A percentile compares a stretch with the other conserved stretches of the same genome.
phyloP scores from a whole-genome alignment of 768 basidiomycete species.

The Fomitopsis serialis region DNA sequence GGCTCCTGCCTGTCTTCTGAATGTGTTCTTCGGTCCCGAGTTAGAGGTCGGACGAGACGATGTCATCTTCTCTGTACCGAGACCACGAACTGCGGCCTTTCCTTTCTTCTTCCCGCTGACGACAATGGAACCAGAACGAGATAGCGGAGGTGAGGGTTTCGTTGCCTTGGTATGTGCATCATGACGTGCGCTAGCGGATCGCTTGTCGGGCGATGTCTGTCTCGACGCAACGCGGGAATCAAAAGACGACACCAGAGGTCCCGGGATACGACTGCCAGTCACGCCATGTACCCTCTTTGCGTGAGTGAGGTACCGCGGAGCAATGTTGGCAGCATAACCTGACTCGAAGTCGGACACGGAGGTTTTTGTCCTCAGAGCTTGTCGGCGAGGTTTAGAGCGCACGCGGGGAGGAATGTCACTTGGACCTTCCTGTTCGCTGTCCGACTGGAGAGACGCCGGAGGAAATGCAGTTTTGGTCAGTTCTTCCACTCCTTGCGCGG shows the following conservation, averaged over 20 bases:
- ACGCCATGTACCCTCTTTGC: slow-evolving; percentile 40
- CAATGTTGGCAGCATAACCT: slow-evolving; percentile 90
- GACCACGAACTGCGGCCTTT: slow-evolving; percentile 26
- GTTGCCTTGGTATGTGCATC: slow-evolving; percentile 16
- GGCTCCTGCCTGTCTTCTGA: slow-evolving; percentile 47
- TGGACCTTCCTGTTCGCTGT: slow-evolving; percentile 69
- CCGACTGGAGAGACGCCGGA: slow-evolving; percentile 57
- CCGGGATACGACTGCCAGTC: slow-evolving; percentile 44
- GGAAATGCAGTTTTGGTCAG: slow-evolving; percentile 66
- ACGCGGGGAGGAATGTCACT: slow-evolving; percentile 27
- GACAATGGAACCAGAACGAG: slow-evolving; percentile 25
- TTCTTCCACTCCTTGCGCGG: slow-evolving; percentile 66
- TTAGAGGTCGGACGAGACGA: slow-evolving; percentile 34
- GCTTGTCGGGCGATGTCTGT: slow-evolving; percentile 72
- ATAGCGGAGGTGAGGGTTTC: slow-evolving; percentile 36
- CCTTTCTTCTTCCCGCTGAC: slow-evolving; percentile 31
- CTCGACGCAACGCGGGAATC: slow-evolving; percentile 63
- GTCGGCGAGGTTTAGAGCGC: slow-evolving; percentile 48
- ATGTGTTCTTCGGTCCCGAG: slow-evolving; percentile 41
- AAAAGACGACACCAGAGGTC: slow-evolving; percentile 38
- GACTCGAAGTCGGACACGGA: slow-evolving; percentile 86
- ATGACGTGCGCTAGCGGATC: slow-evolving; percentile 20
- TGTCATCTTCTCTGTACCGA: slow-evolving; percentile 32
- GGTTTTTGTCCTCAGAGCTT: slow-evolving; percentile 43
- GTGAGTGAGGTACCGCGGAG: slow-evolving; percentile 65